Evolutionary conservation across 2,329 filamentous ascomycete genomes (phyloP).

Genomic region (Nigrospora oryzae): DNA sequence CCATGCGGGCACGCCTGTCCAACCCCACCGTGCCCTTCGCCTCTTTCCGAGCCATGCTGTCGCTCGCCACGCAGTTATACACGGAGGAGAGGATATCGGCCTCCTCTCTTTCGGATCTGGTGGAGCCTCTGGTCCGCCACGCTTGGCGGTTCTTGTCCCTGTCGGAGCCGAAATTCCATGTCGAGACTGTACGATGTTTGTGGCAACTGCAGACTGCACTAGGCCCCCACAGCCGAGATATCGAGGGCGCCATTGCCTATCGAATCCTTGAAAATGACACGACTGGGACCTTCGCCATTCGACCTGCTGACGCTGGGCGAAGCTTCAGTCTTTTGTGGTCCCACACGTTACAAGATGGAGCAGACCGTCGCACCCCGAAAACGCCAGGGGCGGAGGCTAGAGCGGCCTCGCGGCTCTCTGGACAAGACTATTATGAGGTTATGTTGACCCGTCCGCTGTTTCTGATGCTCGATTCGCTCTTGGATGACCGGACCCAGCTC

Average conservation of each 20-base stretch:
- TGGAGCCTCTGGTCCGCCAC: constrained; percentile 59
- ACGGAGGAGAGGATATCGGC: constrained; percentile 40
- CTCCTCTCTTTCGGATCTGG: constrained; percentile 50
- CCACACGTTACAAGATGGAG: constrained; percentile 60
- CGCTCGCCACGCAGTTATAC: constrained; percentile 49
- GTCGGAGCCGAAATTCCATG: constrained; percentile 83
- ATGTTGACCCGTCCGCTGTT: constrained; percentile 78
- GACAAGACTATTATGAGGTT: constrained; percentile 56
- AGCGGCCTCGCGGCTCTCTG: constrained; percentile 33
- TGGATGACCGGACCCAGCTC: constrained; percentile 63
- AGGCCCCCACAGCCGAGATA: constrained; percentile 57
- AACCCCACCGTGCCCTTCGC: constrained; percentile 35
- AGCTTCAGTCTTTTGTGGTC: constrained; percentile 74
- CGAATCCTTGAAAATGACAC: constrained; percentile 53
- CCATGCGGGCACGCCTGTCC: constrained; percentile 40
- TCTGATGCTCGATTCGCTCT: constrained; percentile 69
- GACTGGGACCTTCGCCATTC: constrained; percentile 35
- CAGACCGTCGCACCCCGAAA: constrained; percentile 32
- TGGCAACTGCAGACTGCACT: constrained; percentile 78
- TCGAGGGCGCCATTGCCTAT: constrained; percentile 69
- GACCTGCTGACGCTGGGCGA: constrained; percentile 52
- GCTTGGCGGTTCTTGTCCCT: constrained; percentile 78
- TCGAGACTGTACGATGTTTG: constrained; percentile 79
- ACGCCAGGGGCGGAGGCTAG: constrained; percentile 24
- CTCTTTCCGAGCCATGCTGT: constrained; percentile 49